A percentile compares a stretch with the other conserved stretches of the same genome.
Evolutionary conservation across 2,329 filamentous ascomycete species (phyloP).

Genomic region (Arthroderma uncinatum): DNA sequence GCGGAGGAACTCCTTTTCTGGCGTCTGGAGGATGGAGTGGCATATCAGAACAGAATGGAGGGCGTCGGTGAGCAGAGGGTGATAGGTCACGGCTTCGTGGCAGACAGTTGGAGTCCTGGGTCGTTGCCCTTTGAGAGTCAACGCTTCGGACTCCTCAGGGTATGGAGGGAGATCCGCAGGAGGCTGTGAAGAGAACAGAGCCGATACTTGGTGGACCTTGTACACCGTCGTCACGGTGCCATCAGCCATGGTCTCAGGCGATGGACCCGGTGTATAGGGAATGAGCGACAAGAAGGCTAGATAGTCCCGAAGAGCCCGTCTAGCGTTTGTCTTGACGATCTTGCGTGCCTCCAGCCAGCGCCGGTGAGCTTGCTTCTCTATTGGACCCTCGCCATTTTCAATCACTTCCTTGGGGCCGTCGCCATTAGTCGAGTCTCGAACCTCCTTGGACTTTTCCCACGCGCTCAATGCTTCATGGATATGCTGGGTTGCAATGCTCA

Average conservation of each 20-base stretch:
- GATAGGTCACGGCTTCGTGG: constrained; percentile 63
- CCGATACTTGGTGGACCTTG: constrained; percentile 46
- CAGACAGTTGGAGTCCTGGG: constrained; percentile 33
- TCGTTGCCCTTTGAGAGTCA: constrained; percentile 18
- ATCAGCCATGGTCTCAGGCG: constrained; percentile 34
- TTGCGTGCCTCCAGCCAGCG: constrained; percentile 52
- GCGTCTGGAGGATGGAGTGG: constrained; percentile 70
- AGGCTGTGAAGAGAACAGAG: constrained; percentile 60
- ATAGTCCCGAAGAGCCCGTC: constrained; percentile 65
- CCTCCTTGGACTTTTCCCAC: constrained; percentile 10
- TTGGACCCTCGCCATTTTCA: constrained; percentile 13
- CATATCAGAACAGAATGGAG: constrained; percentile 67
- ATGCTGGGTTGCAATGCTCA: constrained; percentile 58
- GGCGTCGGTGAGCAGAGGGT: constrained; percentile 67
- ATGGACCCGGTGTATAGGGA: constrained; percentile 65
- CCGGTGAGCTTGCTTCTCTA: constrained; percentile 36
- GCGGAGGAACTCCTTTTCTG: constrained; percentile 62
- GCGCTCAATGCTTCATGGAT: constrained; percentile 43
- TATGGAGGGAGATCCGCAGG: constrained; percentile 57
- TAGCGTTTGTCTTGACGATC: constrained; percentile 61
- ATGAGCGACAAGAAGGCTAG: constrained; percentile 59
- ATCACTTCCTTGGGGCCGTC: not conserved
- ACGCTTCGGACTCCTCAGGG: constrained; percentile 37
- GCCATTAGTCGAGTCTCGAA: not conserved
- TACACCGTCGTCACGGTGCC: constrained; percentile 29